These are phyloP conservation scores for Xenosphaeropsis pyriputrescens DNA, from an alignment of 2,329 filamentous ascomycete genomes.

Conservation along the genomic window DNA sequence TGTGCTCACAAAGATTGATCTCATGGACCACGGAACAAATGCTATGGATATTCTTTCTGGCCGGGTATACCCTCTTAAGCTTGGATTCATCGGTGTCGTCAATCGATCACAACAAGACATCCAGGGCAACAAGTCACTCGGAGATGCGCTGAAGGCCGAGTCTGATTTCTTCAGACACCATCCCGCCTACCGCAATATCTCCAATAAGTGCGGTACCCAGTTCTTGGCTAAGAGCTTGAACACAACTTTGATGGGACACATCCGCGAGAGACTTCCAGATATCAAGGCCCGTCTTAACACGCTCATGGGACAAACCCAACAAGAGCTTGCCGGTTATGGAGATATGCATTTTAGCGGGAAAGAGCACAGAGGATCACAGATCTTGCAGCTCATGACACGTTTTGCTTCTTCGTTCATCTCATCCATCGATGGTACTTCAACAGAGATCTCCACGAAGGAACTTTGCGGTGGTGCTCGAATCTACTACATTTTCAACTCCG, in stretches of 20 bases:
- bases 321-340: conserved; percentile 93
- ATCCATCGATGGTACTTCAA: conserved; percentile 96
- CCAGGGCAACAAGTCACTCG: conserved; percentile 85
- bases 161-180: conserved; percentile 94
- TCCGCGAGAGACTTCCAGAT: conserved; percentile 86
- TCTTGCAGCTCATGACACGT: conserved; percentile 93
- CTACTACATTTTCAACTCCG: conserved; percentile 98
- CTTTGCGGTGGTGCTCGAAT: conserved; percentile 88
- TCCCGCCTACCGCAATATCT: conserved; percentile 93
- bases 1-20: conserved; percentile 88
- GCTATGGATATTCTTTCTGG: conserved; percentile 96
- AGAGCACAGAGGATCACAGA: conserved; percentile 87
- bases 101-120: conserved; percentile 98
- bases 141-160: conserved; percentile 81
- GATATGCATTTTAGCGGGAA: conserved; percentile 97
- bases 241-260: conserved; percentile 88
- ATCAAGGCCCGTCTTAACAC: conserved; percentile 98
- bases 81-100: conserved; percentile 95
- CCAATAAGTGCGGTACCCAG: conserved; percentile 81
- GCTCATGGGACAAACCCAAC: conserved; percentile 98
- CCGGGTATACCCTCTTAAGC: conserved; percentile 87
- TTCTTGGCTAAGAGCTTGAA: conserved; percentile 92
- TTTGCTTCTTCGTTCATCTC: conserved; percentile 97
- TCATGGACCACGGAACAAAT: conserved; percentile 99
- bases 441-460: conserved; percentile 97